Evolutionary conservation across 306 rosid genomes (phyloP), one percentile per base, ranked within the genome.

Genomic region (Cucumis sativus): DNA sequence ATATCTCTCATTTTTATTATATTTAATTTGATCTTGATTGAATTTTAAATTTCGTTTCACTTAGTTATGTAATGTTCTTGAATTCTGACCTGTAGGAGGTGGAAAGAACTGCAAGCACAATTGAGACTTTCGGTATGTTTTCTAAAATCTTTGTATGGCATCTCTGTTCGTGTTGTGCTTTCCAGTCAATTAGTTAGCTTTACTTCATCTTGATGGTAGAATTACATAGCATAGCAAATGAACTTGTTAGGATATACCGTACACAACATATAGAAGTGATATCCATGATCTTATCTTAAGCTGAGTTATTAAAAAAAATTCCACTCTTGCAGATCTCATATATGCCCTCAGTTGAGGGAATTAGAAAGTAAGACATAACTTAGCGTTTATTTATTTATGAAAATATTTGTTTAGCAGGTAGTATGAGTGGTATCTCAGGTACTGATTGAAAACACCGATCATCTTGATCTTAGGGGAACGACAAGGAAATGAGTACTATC

Each of bases 101-200:
- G 82, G 98, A 95, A 83, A 88, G 98, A 86, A 95, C 82, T 76
- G 77, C 93, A 25, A 82, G 83, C 91, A 88, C 93, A 47, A 87
- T 92, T 39, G 83, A 82, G 91, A 89, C 93, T 28, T 58, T 89
- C 16, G 97, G 97, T 95, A 79, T 15, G 87, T 81, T 75, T 49
- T 66, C 13, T 4, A 25, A 70, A 70, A 47, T 70, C 14, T 47
- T 28, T 14, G 51, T 20, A 55, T 52, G 64, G 16, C 20, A 25
- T 52, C 73, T 52, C 37, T 33, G 21, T 30, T 54, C 17, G 12
- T 52, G n/a, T 52, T 74, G 7, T 7, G 13, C 33, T 74, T 51
- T 55, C 40, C 23, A 47, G 59, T 47, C 6, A 21, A 13, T 70
- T 70, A 21, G 76, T 45, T 51, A 21, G 40, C 14, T 70, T 23